A percentile compares a stretch with the other conserved stretches of the same genome.
Conservation (phyloP, 495 filamentous ascomycete genomes). For the Neurospora sp. region DNA sequence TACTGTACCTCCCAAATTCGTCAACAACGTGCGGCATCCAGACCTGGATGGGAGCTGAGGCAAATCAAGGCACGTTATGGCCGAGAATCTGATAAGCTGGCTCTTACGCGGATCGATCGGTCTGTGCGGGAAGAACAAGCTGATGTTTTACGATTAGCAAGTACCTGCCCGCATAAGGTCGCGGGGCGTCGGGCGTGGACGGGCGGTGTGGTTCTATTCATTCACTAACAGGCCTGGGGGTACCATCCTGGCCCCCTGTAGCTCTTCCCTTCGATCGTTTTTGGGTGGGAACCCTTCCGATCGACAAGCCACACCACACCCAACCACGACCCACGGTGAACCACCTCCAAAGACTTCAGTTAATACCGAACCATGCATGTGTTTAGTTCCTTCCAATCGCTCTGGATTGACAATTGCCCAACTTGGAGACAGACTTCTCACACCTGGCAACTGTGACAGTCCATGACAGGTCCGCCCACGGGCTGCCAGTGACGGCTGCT, state of each 20-base stretch:
- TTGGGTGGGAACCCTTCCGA: not conserved
- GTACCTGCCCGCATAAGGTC: not conserved
- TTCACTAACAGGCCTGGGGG: not conserved
- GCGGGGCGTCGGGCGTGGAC: not conserved
- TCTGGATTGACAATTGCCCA: not conserved
- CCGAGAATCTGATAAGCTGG: not conserved
- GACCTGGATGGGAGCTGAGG: not conserved
- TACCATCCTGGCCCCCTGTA: not conserved
- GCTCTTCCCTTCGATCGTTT: not conserved
- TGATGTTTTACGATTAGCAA: not conserved
- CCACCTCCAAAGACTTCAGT: slow-evolving; percentile 4
- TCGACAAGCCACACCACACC: not conserved
- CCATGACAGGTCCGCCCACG: not conserved
- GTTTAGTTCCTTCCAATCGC: slow-evolving; percentile 16
- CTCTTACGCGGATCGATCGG: too few relatives aligned
- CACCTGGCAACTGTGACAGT: not conserved
- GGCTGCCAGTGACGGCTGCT: not conserved
- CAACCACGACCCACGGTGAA: not conserved
- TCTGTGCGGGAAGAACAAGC: not conserved
- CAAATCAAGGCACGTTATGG: not conserved
- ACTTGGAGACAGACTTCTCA: not conserved
- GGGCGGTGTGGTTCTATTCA: not conserved
- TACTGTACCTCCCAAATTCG: not conserved
- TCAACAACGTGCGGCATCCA: not conserved
- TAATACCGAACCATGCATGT: slow-evolving; percentile 29